These are phyloP conservation scores for Penicillium brasilianum DNA, from an alignment of 2,329 filamentous ascomycete species.

Conservation along the genomic window DNA sequence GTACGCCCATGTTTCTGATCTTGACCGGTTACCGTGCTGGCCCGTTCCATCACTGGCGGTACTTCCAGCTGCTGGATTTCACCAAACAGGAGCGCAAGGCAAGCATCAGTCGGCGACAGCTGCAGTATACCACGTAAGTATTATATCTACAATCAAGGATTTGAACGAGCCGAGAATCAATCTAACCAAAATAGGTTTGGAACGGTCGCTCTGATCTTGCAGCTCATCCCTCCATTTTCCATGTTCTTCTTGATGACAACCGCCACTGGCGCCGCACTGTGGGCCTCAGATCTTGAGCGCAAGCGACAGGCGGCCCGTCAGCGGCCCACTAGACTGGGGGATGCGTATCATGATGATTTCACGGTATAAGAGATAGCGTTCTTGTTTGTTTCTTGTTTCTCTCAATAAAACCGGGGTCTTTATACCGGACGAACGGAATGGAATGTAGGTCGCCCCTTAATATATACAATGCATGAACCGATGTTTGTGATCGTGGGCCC, in stretches of 20 bases:
- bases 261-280: conserved; percentile 81
- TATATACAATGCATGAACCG: conserved; percentile 3
- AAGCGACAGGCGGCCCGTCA: conserved; percentile 45
- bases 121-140: conserved; percentile 81
- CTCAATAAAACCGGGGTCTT: background rate
- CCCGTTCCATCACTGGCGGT: conserved; percentile 87
- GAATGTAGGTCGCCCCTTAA: conserved; percentile 2
- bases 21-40: conserved; percentile 86
- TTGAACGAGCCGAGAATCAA: background rate
- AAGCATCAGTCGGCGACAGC: conserved; percentile 69
- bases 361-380: conserved; percentile 24
- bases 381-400: background rate
- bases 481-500: background rate
- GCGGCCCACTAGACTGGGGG: conserved; percentile 28
- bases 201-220: conserved; percentile 78
- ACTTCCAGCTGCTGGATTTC: conserved; percentile 79
- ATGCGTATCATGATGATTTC: conserved; percentile 47
- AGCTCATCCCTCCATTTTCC: conserved; percentile 87
- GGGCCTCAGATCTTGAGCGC: conserved; percentile 79
- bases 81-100: conserved; percentile 73
- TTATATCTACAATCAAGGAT: background rate
- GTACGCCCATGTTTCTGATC: conserved; percentile 82
- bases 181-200: conserved; percentile 66
- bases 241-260: conserved; percentile 94
- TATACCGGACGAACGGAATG: background rate